These are phyloP conservation scores for Dipodascus albidus DNA, from an alignment of 805 yeast genomes.

Conservation along the genomic window DNA sequence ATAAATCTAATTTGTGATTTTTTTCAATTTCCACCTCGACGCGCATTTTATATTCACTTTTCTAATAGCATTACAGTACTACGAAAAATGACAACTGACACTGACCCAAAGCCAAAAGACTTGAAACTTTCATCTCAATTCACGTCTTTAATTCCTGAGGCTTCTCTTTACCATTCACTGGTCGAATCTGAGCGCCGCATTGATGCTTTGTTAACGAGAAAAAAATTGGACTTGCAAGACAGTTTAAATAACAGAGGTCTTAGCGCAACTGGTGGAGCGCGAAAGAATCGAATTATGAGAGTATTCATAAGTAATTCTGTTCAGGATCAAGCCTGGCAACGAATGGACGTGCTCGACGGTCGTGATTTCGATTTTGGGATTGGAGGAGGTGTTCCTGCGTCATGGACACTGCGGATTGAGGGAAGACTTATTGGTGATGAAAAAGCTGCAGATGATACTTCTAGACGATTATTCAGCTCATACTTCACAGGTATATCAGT, in stretches of 20 bases:
- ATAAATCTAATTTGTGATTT: no score
- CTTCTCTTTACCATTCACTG: constrained; percentile 57
- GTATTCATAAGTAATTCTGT: constrained; percentile 73
- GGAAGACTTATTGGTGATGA: constrained; percentile 60
- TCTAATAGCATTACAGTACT: not conserved
- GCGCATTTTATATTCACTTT: not conserved
- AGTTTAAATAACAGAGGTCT: constrained; percentile 22
- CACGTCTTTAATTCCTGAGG: constrained; percentile 47
- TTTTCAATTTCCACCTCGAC: not conserved
- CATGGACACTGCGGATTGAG: constrained; percentile 83
- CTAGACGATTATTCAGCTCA: constrained; percentile 57
- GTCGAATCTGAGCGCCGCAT: constrained; percentile 72
- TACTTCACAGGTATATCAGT: constrained; percentile 77
- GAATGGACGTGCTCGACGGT: constrained; percentile 26
- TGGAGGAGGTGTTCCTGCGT: constrained; percentile 28
- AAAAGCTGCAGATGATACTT: constrained; percentile 33
- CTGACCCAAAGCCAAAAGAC: constrained; percentile 35
- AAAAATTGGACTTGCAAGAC: constrained; percentile 78
- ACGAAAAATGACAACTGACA: not conserved
- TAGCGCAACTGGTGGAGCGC: constrained; percentile 30
- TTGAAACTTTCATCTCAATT: constrained; percentile 37
- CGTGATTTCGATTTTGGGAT: constrained; percentile 23
- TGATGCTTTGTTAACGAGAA: constrained; percentile 73
- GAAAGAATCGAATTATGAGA: constrained; percentile 50
- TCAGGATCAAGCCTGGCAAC: constrained; percentile 86